These are phyloP conservation scores for Heliamphora pulchella DNA, from an alignment of 179 eudicot genomes.

Conservation along the genomic window DNA sequence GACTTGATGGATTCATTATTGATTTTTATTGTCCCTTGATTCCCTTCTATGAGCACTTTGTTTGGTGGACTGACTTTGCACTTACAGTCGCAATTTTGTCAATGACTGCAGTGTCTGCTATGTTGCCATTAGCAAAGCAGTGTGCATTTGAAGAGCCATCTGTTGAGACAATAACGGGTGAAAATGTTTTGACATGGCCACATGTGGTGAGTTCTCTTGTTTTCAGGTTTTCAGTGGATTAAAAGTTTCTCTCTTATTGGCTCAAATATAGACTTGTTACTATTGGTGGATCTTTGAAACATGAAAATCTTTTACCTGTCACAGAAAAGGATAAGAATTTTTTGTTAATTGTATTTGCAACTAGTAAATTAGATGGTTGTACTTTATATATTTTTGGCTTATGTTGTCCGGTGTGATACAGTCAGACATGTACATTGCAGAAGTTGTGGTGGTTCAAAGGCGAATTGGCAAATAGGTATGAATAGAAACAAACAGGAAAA, in stretches of 20 bases:
- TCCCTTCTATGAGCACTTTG: neutral
- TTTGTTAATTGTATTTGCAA: neutral
- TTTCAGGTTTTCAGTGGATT: neutral
- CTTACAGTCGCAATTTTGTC: conserved; percentile 2
- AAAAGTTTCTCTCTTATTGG: neutral
- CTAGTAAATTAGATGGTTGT: neutral
- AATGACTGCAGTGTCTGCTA: conserved; percentile 73
- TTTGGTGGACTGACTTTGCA: neutral
- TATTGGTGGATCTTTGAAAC: neutral
- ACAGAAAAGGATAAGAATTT: neutral
- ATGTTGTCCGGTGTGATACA: conserved; percentile 1
- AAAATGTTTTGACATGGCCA: conserved; percentile 95
- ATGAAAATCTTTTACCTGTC: neutral
- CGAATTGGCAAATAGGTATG: neutral
- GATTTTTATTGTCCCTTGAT: neutral
- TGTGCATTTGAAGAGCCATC: conserved; percentile 99
- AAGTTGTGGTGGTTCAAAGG: neutral
- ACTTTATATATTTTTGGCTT: neutral
- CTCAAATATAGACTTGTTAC: neutral
- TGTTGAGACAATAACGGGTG: conserved; percentile 80
- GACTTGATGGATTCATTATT: neutral
- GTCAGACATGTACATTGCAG: neutral
- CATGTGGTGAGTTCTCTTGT: conserved; percentile 69
- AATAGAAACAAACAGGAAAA: neutral
- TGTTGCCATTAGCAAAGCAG: conserved; percentile 91